Percentiles rank a stretch among this genome's conserved stretches.
Evolutionary conservation across 176 grass and related monocot genomes (phyloP).

Genomic region (Triticum turgidum): DNA sequence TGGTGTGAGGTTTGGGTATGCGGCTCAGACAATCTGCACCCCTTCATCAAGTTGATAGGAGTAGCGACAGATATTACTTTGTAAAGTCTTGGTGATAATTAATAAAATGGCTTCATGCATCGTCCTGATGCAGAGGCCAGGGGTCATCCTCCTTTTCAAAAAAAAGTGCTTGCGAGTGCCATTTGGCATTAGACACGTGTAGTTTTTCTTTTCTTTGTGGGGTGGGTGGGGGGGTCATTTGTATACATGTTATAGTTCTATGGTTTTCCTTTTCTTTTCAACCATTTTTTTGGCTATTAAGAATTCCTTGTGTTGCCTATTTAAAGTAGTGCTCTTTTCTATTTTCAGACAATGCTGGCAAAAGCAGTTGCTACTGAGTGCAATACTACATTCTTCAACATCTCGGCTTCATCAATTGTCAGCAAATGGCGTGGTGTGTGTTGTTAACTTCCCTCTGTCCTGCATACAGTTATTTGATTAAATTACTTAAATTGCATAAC

Average conservation of each 20-base stretch:
- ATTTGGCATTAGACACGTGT: background rate
- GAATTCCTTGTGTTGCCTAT: background rate
- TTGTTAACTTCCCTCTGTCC: background rate
- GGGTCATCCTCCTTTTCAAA: no score
- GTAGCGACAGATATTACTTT: no score
- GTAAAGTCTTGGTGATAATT: no score
- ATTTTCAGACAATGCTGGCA: constrained; percentile 86
- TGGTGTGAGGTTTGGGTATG: no score
- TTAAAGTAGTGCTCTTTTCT: constrained; percentile 2
- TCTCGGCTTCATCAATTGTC: constrained; percentile 97
- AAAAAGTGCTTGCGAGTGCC: background rate
- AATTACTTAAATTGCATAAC: background rate
- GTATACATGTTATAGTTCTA: background rate
- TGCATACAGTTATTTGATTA: background rate
- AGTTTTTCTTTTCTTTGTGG: rapidly evolving
- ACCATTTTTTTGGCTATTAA: background rate
- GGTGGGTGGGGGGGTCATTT: no score
- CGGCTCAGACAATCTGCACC: no score
- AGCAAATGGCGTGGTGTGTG: constrained; percentile 89
- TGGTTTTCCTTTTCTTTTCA: background rate
- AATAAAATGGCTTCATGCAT: no score
- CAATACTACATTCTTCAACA: constrained; percentile 99
- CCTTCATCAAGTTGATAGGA: no score
- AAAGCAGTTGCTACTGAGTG: constrained; percentile 94
- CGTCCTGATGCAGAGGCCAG: no score